phyloP scores from a whole-genome alignment of 495 filamentous ascomycete genomes.

The Jackrogersella minutella region DNA sequence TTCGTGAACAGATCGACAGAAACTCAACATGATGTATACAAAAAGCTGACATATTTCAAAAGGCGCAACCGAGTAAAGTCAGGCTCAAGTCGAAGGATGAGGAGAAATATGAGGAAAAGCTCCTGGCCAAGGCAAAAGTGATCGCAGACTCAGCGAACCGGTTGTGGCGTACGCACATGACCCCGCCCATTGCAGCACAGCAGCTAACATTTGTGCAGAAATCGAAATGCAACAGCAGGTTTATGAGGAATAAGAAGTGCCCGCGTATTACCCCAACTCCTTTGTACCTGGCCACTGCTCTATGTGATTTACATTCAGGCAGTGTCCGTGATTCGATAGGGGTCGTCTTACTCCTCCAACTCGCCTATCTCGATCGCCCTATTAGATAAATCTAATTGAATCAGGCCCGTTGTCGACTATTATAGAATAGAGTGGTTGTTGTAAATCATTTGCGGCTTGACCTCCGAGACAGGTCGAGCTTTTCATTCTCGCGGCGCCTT shows the following conservation, averaged over 20 bases:
- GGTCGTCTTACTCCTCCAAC: not conserved
- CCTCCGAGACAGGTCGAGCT: slow-evolving; percentile 12
- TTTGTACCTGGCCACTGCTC: not conserved
- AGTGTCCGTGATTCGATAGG: slow-evolving; percentile 10
- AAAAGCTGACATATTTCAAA: slow-evolving; percentile 8
- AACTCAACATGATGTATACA: not conserved
- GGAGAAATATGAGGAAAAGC: slow-evolving; percentile 68
- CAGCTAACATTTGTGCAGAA: slow-evolving; percentile 48
- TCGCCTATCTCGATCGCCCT: not conserved
- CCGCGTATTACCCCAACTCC: slow-evolving; percentile 25
- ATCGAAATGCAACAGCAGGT: slow-evolving; percentile 57
- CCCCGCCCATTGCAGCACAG: slow-evolving; percentile 1
- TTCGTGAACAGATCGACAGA: slow-evolving; percentile 39
- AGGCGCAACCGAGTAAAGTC: slow-evolving; percentile 70
- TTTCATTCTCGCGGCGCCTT: slow-evolving; percentile 3
- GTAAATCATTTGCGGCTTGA: slow-evolving; percentile 3
- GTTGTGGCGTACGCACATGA: slow-evolving; percentile 68
- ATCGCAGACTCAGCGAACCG: slow-evolving; percentile 76
- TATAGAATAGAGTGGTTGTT: not conserved
- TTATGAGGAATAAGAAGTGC: slow-evolving; percentile 47
- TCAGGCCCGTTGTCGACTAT: not conserved
- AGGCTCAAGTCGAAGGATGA: slow-evolving; percentile 67
- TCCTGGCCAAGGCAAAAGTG: slow-evolving; percentile 71
- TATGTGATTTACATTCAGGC: not conserved
- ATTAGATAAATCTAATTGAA: slow-evolving; percentile 2